A percentile compares a stretch with the other conserved stretches of the same genome.
Evolutionary conservation across 2,329 filamentous ascomycete genomes (phyloP).

Genomic region (Rosellinia necatrix): DNA sequence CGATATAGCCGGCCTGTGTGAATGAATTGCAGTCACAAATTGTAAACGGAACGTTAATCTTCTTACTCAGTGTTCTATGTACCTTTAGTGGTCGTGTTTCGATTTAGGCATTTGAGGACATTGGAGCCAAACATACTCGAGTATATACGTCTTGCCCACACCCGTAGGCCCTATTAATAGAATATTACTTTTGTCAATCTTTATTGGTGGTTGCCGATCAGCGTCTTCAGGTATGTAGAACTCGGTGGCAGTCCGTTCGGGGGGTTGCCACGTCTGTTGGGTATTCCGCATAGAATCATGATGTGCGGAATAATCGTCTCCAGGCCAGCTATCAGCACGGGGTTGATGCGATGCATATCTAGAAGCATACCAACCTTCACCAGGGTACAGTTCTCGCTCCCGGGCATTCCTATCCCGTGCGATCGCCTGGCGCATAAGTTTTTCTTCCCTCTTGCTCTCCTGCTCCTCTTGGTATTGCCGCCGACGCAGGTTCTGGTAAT

Average conservation of each 20-base stretch:
- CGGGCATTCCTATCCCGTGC: slow-evolving; percentile 67
- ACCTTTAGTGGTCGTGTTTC: slow-evolving; percentile 11
- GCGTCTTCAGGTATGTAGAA: slow-evolving; percentile 57
- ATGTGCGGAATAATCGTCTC: slow-evolving; percentile 63
- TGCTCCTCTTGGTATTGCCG: slow-evolving; percentile 77
- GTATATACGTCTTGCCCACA: slow-evolving; percentile 94
- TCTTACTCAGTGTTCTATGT: slow-evolving; percentile 82
- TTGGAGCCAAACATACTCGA: slow-evolving; percentile 56
- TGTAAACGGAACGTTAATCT: slow-evolving; percentile 92
- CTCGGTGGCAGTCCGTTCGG: slow-evolving; percentile 46
- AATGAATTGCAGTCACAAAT: slow-evolving; percentile 96
- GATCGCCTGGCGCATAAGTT: slow-evolving; percentile 71
- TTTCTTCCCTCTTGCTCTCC: slow-evolving; percentile 62
- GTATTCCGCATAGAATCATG: slow-evolving; percentile 52
- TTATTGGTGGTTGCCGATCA: slow-evolving; percentile 56
- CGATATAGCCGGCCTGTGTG: slow-evolving; percentile 96
- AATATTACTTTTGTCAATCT: slow-evolving; percentile 95
- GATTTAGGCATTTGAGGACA: background rate
- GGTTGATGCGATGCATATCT: slow-evolving; percentile 29
- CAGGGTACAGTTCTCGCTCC: slow-evolving; percentile 68
- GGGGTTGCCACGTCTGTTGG: slow-evolving; percentile 44
- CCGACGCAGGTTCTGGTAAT: slow-evolving; percentile 86
- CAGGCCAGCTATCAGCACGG: slow-evolving; percentile 42
- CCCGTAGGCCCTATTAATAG: slow-evolving; percentile 89
- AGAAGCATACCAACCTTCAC: slow-evolving; percentile 67